phyloP scores from a whole-genome alignment of 2,329 filamentous ascomycete species.

The Venturia nashicola region DNA sequence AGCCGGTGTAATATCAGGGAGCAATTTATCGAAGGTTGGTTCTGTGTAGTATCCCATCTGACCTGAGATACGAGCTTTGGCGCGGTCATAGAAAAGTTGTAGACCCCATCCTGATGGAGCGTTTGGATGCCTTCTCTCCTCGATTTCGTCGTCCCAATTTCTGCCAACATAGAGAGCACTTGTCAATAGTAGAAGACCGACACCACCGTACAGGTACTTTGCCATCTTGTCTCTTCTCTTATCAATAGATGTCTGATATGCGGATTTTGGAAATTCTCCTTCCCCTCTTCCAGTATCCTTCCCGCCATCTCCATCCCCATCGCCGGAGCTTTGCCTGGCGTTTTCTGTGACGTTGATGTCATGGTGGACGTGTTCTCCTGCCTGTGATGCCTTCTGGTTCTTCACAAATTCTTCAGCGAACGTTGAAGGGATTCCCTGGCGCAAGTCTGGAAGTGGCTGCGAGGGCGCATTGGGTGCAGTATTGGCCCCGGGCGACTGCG shows the following conservation, averaged over 20 bases:
- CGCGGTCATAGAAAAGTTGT: slow-evolving; percentile 67
- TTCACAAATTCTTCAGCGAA: slow-evolving; percentile 60
- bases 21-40: slow-evolving; percentile 83
- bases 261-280: slow-evolving; percentile 59
- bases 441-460: slow-evolving; percentile 68
- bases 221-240: slow-evolving; percentile 64
- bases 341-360: slow-evolving; percentile 13
- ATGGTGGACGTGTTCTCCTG: slow-evolving; percentile 7
- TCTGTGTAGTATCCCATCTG: slow-evolving; percentile 90
- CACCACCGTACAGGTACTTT: slow-evolving; percentile 57
- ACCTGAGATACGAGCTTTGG: slow-evolving; percentile 60
- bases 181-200: slow-evolving; percentile 43
- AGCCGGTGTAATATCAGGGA: slow-evolving; percentile 57
- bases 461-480: slow-evolving; percentile 10
- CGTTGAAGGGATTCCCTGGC: slow-evolving; percentile 89
- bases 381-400: slow-evolving; percentile 20
- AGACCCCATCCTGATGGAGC: slow-evolving; percentile 70
- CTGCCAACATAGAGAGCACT: slow-evolving; percentile 68
- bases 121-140: slow-evolving; percentile 55
- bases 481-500: slow-evolving; percentile 22
- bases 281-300: slow-evolving; percentile 44
- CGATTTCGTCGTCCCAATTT: slow-evolving; percentile 69
- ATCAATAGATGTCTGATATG: slow-evolving; percentile 86
- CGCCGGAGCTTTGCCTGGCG: slow-evolving; percentile 21
- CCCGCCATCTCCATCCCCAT: slow-evolving; percentile 35